Percentiles rank a stretch among this genome's conserved stretches.
These are phyloP conservation scores for Gaultheria prostrata DNA, from an alignment of 148 eudicot species.

Conservation along the genomic window DNA sequence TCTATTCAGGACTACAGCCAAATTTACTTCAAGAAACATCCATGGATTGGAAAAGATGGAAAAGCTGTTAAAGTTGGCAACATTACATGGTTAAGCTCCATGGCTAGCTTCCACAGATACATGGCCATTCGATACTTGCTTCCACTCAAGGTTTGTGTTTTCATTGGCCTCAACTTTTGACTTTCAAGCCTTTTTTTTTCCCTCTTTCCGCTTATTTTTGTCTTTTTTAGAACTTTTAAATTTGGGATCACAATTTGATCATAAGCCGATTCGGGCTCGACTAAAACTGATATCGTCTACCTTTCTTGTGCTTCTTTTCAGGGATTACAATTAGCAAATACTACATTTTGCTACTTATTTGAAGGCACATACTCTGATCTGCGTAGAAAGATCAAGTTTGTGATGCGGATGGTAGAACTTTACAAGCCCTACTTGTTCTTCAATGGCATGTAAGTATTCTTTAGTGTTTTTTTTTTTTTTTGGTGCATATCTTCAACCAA, in stretches of 20 bases:
- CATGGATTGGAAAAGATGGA: slow-evolving; percentile 52
- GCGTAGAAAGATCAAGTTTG: slow-evolving; percentile 46
- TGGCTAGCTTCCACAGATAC: slow-evolving; percentile 53
- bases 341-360: slow-evolving; percentile 52
- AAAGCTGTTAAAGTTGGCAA: slow-evolving; percentile 47
- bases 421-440: slow-evolving; percentile 68
- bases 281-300: background rate
- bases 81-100: slow-evolving; percentile 32
- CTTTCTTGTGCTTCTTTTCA: background rate
- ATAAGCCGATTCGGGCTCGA: no score
- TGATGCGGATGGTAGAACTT: slow-evolving; percentile 50
- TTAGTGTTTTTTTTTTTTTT: background rate
- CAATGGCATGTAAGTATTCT: slow-evolving; percentile 58
- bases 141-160: slow-evolving; percentile 48
- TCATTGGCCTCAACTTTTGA: background rate
- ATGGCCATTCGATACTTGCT: slow-evolving; percentile 46
- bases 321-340: slow-evolving; percentile 54
- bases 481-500: no score
- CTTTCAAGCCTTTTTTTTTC: background rate
- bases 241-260: background rate
- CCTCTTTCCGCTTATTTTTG: no score
- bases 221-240: no score
- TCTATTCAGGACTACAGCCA: slow-evolving; percentile 25
- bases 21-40: slow-evolving; percentile 40
- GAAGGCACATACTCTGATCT: slow-evolving; percentile 30